Evolutionary conservation across 495 filamentous ascomycete species (phyloP).

Genomic region (Annulohypoxylon stygium): DNA sequence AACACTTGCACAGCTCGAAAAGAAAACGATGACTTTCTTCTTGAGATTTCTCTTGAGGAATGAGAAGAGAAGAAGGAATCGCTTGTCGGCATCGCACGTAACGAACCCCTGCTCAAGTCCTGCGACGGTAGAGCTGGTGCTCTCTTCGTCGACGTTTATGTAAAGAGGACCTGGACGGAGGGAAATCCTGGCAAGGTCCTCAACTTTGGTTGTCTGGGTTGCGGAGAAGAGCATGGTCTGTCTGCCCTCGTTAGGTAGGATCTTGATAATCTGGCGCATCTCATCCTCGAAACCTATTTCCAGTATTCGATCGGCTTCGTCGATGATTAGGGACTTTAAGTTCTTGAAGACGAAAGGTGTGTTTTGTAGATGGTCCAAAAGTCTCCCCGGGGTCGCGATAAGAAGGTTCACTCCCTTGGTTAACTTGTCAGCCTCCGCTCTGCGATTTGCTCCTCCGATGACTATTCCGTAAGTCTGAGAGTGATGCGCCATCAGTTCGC

Average conservation of each 20-base stretch:
- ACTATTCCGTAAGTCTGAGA: conserved; percentile 96
- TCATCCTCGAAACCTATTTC: conserved; percentile 99
- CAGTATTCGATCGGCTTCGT: conserved; percentile 93
- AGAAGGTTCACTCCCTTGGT: conserved; percentile 93
- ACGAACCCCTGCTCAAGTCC: conserved; percentile 97
- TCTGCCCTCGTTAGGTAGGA: conserved; percentile 86
- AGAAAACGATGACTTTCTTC: conserved; percentile 98
- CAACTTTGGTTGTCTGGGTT: conserved; percentile 98
- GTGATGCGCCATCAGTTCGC: conserved; percentile 82
- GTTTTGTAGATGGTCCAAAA: conserved; percentile 95
- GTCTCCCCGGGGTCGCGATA: conserved; percentile 91
- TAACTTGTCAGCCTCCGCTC: conserved; percentile 94
- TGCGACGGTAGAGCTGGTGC: conserved; percentile 87
- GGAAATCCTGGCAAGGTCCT: conserved; percentile 94
- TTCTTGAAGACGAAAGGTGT: conserved; percentile 96
- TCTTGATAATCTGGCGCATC: conserved; percentile 97
- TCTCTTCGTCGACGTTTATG: conserved; percentile 63
- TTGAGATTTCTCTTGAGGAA: conserved; percentile 91
- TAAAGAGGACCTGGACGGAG: conserved; percentile 92
- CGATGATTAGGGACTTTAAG: conserved; percentile 86
- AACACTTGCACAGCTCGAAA: conserved; percentile 92
- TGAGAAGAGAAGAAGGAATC: conserved; percentile 94
- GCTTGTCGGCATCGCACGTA: conserved; percentile 90
- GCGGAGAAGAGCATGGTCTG: conserved; percentile 98
- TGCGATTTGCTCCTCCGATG: conserved; percentile 93